Conservation (phyloP, 768 basidiomycete species). For the Neoboletus brunneissimus region DNA sequence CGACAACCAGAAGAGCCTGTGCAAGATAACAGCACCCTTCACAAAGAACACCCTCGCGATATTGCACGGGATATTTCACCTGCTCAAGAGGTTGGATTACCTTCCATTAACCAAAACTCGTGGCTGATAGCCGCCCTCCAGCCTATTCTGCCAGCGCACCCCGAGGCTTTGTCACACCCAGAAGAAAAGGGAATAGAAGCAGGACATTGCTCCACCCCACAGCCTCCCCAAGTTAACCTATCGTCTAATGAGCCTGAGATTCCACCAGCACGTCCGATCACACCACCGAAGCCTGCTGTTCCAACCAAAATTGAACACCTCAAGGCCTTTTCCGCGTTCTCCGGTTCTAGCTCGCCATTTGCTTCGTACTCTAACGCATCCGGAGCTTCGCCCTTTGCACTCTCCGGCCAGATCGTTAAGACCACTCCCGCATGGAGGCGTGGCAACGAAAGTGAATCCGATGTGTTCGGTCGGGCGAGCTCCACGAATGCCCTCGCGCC, state of each 20-base stretch:
- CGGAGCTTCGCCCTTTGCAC: conserved; percentile 24
- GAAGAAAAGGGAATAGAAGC: conserved; percentile 14
- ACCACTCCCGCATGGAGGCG: conserved; percentile 28
- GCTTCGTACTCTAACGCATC: conserved; percentile 26
- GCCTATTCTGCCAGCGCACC: conserved; percentile 4
- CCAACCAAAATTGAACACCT: conserved; percentile 7
- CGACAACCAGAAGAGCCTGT: conserved; percentile 9
- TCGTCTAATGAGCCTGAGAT: conserved; percentile 10
- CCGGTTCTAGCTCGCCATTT: conserved; percentile 36
- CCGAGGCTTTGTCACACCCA: not conserved
- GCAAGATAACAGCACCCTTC: conserved; percentile 9
- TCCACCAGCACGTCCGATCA: conserved; percentile 8
- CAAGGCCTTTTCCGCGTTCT: conserved; percentile 41
- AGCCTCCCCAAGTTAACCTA: not conserved
- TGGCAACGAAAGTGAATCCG: conserved; percentile 5
- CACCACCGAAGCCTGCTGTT: conserved; percentile 12
- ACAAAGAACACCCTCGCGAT: not conserved
- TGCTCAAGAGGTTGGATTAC: conserved; percentile 15
- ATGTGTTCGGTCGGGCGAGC: conserved; percentile 8
- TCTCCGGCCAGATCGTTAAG: conserved; percentile 13
- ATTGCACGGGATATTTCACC: conserved; percentile 3
- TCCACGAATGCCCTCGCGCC: conserved; percentile 10
- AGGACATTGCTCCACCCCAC: conserved; percentile 12
- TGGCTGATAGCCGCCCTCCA: conserved; percentile 14
- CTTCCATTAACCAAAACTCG: not conserved